A percentile compares a stretch with the other conserved stretches of the same genome.
These are phyloP conservation scores for Pseudoturritis turrita DNA, from an alignment of 345 rosid species.

Conservation along the genomic window DNA sequence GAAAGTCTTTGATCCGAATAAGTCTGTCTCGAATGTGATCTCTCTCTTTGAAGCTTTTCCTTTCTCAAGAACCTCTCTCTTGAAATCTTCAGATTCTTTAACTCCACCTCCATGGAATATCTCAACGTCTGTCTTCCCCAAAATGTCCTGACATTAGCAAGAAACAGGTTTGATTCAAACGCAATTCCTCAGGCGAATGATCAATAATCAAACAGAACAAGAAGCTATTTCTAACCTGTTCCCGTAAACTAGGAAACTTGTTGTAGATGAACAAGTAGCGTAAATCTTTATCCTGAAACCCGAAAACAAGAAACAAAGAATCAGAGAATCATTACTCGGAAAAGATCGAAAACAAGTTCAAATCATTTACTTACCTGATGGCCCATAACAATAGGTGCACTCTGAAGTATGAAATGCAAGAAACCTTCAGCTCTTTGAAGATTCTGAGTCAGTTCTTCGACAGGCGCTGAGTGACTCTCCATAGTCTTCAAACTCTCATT, in stretches of 20 bases:
- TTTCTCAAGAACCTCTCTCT: conserved; percentile 84
- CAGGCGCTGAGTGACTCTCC: conserved; percentile 73
- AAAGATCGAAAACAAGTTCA: background rate
- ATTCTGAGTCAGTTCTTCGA: conserved; percentile 80
- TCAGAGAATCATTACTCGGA: background rate
- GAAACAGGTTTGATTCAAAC: background rate
- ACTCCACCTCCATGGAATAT: conserved; percentile 89
- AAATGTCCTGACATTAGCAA: conserved; percentile 54
- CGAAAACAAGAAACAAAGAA: background rate
- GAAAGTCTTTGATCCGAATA: conserved; percentile 85
- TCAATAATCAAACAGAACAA: background rate
- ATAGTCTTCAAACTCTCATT: conserved; percentile 58
- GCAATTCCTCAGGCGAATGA: background rate
- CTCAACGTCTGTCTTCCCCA: conserved; percentile 89
- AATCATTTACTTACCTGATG: conserved; percentile 55
- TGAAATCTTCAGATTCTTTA: conserved; percentile 91
- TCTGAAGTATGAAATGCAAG: conserved; percentile 88
- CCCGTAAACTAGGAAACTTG: conserved; percentile 77
- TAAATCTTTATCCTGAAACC: conserved; percentile 79
- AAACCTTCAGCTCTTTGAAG: conserved; percentile 88
- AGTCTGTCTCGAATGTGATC: conserved; percentile 76
- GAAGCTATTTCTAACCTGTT: conserved; percentile 47
- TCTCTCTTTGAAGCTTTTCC: conserved; percentile 91
- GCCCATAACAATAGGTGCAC: conserved; percentile 90
- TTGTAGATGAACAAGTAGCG: conserved; percentile 90